A percentile compares a stretch with the other conserved stretches of the same genome.
These are phyloP conservation scores for Parascedosporium putredinis DNA, from an alignment of 2,329 filamentous ascomycete genomes.

Conservation along the genomic window DNA sequence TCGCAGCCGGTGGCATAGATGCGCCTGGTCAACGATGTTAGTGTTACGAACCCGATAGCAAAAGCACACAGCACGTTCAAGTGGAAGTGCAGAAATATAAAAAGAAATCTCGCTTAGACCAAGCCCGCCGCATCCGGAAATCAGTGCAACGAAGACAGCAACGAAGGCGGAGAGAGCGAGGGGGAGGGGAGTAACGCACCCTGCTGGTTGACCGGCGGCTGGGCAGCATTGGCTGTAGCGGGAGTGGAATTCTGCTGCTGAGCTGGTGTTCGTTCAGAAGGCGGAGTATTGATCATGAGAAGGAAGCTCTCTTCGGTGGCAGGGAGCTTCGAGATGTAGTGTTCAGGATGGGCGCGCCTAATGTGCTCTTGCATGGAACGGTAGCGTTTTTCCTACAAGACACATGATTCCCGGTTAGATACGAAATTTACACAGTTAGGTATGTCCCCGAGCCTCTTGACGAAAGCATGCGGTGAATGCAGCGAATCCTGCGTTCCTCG, in stretches of 20 bases:
- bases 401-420: not conserved
- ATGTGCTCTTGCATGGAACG: slow-evolving; percentile 99
- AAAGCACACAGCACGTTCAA: too few relatives aligned
- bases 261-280: slow-evolving; percentile 51
- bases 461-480: too few relatives aligned
- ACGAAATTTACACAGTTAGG: too few relatives aligned
- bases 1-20: slow-evolving; percentile 35
- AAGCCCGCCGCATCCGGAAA: too few relatives aligned
- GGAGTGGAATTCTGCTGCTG: slow-evolving; percentile 19
- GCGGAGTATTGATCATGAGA: slow-evolving; percentile 89
- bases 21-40: slow-evolving; percentile 2
- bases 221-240: slow-evolving; percentile 17
- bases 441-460: too few relatives aligned
- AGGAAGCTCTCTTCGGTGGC: slow-evolving; percentile 96
- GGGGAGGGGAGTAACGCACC: slow-evolving; percentile 10
- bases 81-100: too few relatives aligned
- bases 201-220: slow-evolving; percentile 16
- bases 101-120: too few relatives aligned
- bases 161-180: not conserved
- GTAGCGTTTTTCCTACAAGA: slow-evolving; percentile 77
- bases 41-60: not conserved
- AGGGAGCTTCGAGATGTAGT: slow-evolving; percentile 95
- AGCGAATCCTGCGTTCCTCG: too few relatives aligned
- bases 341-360: slow-evolving; percentile 87
- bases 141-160: not conserved